Evolutionary conservation across 768 basidiomycete species (phyloP).

Genomic region (Tylopilus rubrobrunneus): DNA sequence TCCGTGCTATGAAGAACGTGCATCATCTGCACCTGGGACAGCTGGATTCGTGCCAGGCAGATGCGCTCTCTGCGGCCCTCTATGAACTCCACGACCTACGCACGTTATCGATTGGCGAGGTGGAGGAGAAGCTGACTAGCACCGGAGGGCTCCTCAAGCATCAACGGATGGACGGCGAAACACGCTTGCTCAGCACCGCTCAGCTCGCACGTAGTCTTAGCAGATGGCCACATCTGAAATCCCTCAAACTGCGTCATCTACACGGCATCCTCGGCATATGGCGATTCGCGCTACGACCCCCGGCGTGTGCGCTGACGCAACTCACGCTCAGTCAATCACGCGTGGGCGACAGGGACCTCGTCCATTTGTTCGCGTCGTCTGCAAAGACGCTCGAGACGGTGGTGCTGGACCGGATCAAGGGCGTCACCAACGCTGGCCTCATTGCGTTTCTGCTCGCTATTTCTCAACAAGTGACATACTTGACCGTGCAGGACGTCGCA

Average conservation of each 20-base stretch:
- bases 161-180: not conserved
- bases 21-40: constrained; percentile 10
- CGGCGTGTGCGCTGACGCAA: constrained; percentile 16
- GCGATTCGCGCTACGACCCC: constrained; percentile 13
- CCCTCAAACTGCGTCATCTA: constrained; percentile 15
- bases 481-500: constrained; percentile 18
- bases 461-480: constrained; percentile 7
- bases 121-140: not conserved
- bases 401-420: constrained; percentile 13
- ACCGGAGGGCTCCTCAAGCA: not conserved
- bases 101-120: constrained; percentile 12
- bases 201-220: constrained; percentile 17
- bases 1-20: constrained; percentile 16
- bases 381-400: constrained; percentile 17
- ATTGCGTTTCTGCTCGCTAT: constrained; percentile 11
- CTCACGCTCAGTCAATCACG: constrained; percentile 14
- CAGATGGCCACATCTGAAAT: constrained; percentile 13
- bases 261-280: constrained; percentile 10
- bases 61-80: constrained; percentile 11
- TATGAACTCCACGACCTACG: constrained; percentile 7
- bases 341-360: constrained; percentile 19
- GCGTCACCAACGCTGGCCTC: constrained; percentile 19
- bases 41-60: constrained; percentile 10
- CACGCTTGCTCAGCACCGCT: constrained; percentile 7
- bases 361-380: constrained; percentile 10